Evolutionary conservation across 1,139 yeast genomes (phyloP), one percentile per base, ranked within the genome.

Genomic region (Debaryomyces nepalensis): DNA sequence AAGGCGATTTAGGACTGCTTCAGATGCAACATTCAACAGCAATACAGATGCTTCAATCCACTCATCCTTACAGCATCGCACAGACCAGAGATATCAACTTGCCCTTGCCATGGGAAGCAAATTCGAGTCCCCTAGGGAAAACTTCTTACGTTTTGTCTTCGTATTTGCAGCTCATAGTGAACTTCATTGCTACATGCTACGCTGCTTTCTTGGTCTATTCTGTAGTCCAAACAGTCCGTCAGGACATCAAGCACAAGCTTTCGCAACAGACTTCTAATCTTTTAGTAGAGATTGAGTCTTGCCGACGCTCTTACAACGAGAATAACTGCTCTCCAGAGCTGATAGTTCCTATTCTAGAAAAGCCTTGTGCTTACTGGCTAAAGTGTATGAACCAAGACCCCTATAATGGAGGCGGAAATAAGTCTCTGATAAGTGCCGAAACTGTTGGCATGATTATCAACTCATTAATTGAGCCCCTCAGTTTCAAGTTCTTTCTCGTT

Each of bases 391-490:
- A 68, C 40, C 78, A 76, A 49, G 79, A 80, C 41, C 79, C 83
- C 3, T 57, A 57, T 32, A 53, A 59, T 48, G 55, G 70, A 48
- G 47, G 66, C 56, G 63, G 79, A 26, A 66, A 72, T 41, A 66
- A 66, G 42, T 75, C 84, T 5, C 70, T 70, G 45, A 68, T 84
- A 10, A 76, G 83, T 58, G 87, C 88, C 0, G 80, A 80, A 45
- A 80, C 85, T 0, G 52, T 84, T 2, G 90, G 89, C 0, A 65
- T 79, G 43, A 68, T 84, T 8, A 47, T 84, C n/a, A 83, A 83
- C 51, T 74, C 84, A 0, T 70, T 84, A 46, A 69, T 84, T 14
- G 87, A 83, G 49, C 87, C 87, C 0, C 72, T 86, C 34, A 82
- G 86, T 3, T 56, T 73, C 26, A 78, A 82, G 54, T 79, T 84